A percentile compares a stretch with the other conserved stretches of the same genome.
These are phyloP conservation scores for Eleusine coracana DNA, from an alignment of 176 grass and related monocot genomes.

Conservation along the genomic window DNA sequence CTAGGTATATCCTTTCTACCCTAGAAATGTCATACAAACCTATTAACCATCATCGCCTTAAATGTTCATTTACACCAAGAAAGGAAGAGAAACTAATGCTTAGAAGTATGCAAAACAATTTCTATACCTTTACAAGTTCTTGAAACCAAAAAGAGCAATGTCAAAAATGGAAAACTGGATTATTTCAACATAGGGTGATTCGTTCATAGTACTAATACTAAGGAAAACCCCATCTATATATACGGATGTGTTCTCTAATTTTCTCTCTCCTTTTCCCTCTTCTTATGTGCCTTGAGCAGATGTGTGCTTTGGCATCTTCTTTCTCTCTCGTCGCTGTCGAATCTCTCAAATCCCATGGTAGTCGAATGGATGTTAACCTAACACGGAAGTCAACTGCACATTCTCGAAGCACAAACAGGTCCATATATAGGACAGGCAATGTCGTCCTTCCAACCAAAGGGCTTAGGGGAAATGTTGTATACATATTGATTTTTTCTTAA, in stretches of 20 bases:
- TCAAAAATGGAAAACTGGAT: not conserved
- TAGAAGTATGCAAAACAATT: not conserved
- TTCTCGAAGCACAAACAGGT: not conserved
- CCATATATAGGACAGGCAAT: not conserved
- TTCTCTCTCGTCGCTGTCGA: constrained; percentile 30
- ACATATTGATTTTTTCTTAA: not conserved
- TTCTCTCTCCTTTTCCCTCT: not conserved
- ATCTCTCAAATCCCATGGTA: constrained; percentile 8
- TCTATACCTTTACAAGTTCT: not conserved
- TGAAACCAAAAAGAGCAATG: not conserved
- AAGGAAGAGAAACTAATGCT: not conserved
- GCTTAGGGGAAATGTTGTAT: not conserved
- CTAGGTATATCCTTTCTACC: not conserved
- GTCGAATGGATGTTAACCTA: constrained; percentile 43
- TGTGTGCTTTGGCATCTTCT: not conserved
- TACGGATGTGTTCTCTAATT: not conserved
- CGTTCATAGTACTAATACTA: not conserved
- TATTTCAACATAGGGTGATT: not conserved
- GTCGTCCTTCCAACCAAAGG: not conserved
- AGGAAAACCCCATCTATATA: not conserved
- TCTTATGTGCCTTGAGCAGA: not conserved
- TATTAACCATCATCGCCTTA: not conserved
- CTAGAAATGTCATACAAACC: not conserved
- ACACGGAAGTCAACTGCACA: constrained; percentile 27
- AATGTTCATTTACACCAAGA: too few species aligned